Percentiles rank a stretch among this genome's conserved stretches.
Evolutionary conservation across 2,329 filamentous ascomycete genomes (phyloP).

Genomic region (Xylaria sp.): DNA sequence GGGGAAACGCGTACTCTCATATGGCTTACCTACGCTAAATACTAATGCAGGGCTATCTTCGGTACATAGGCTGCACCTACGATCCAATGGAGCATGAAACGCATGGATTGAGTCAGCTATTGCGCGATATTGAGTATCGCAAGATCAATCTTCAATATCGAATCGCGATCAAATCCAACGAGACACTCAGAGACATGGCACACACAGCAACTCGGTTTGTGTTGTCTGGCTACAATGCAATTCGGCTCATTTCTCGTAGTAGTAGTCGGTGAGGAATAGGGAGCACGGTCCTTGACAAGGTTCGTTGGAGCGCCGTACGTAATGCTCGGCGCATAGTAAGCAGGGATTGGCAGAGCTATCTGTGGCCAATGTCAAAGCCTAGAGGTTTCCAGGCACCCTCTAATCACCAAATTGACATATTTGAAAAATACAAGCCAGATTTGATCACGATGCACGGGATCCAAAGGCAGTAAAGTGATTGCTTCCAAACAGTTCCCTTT

Average conservation of each 20-base stretch:
- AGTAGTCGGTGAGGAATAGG: no score
- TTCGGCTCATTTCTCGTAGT: not conserved
- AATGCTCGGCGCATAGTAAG: slow-evolving; percentile 28
- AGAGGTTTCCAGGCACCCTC: not conserved
- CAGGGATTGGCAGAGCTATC: slow-evolving; percentile 16
- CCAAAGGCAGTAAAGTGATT: not conserved
- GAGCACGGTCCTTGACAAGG: not conserved
- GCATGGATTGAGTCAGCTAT: not conserved
- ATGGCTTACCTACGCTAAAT: not conserved
- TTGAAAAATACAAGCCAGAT: not conserved
- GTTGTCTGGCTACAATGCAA: not conserved
- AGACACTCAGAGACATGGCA: no score
- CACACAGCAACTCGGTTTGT: not conserved
- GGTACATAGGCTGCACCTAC: not conserved
- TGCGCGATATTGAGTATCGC: not conserved
- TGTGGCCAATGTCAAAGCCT: slow-evolving; percentile 5
- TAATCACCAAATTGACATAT: not conserved
- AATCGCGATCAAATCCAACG: no score
- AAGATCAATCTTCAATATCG: not conserved
- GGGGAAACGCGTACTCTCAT: not conserved
- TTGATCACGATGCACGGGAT: not conserved
- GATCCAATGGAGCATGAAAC: not conserved
- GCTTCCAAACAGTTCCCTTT: not conserved
- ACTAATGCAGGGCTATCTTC: not conserved
- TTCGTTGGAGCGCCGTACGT: not conserved